Percentiles rank a stretch among this genome's conserved stretches.
These are phyloP conservation scores for Populus pruinosa DNA, from an alignment of 345 rosid genomes.

Conservation along the genomic window DNA sequence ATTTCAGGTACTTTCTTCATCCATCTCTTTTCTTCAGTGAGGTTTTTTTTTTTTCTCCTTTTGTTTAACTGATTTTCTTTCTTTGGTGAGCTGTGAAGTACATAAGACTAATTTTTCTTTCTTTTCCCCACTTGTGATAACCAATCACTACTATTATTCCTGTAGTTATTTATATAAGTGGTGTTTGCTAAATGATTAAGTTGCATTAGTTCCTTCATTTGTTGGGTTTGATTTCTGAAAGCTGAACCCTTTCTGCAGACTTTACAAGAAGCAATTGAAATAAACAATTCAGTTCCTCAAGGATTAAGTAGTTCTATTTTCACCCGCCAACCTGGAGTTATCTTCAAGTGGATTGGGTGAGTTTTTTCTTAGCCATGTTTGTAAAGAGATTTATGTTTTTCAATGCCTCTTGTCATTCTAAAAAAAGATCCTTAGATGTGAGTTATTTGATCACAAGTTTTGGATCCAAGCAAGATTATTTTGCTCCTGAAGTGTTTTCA, in stretches of 20 bases:
- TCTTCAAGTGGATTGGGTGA: slow-evolving; percentile 91
- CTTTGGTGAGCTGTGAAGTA: not conserved
- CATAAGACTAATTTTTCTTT: not conserved
- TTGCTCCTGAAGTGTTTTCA: not conserved
- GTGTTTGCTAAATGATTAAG: not conserved
- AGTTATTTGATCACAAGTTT: not conserved
- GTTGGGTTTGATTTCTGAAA: slow-evolving; percentile 2
- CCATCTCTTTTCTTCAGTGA: not conserved
- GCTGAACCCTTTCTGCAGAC: slow-evolving; percentile 41
- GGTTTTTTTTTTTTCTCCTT: not conserved
- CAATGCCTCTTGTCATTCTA: not conserved
- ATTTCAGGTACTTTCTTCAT: slow-evolving; percentile 58
- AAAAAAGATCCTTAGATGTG: not conserved
- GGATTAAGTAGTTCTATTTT: slow-evolving; percentile 93
- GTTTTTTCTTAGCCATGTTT: slow-evolving; percentile 11
- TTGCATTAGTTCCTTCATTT: not conserved
- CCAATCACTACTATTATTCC: not conserved
- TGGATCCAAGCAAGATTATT: not conserved
- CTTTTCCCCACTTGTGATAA: not conserved
- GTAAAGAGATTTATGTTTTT: not conserved
- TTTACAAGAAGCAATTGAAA: slow-evolving; percentile 76
- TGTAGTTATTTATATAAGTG: not conserved
- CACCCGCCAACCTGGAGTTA: slow-evolving; percentile 66
- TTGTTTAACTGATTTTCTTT: not conserved
- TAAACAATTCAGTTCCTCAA: slow-evolving; percentile 93